A percentile compares a stretch with the other conserved stretches of the same genome.
phyloP scores from a whole-genome alignment of 225 moss, liverwort and hornwort genomes.

The Marchantia paleacea region DNA sequence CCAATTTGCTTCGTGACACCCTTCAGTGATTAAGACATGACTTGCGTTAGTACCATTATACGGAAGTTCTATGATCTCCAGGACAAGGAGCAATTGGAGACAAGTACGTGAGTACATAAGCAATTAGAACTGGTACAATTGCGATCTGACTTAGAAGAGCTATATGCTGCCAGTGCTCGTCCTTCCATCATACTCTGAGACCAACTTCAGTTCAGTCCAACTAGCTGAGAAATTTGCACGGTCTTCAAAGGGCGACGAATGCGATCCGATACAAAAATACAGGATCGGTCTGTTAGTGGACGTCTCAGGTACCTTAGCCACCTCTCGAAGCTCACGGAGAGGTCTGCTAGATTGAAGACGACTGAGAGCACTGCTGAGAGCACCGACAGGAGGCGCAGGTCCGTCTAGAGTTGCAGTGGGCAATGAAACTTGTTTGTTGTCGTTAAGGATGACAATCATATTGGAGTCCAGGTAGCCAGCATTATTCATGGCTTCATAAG shows the following conservation, averaged over 20 bases:
- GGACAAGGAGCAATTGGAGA: background rate
- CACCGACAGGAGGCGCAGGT: slow-evolving; percentile 46
- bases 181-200: too few relatives aligned
- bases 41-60: background rate
- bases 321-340: slow-evolving; percentile 35
- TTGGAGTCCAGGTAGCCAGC: slow-evolving; percentile 46
- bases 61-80: background rate
- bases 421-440: slow-evolving; percentile 50
- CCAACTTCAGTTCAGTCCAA: too few relatives aligned
- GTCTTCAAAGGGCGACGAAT: background rate
- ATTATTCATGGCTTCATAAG: slow-evolving; percentile 55
- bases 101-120: background rate
- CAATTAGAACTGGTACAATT: too few relatives aligned
- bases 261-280: background rate
- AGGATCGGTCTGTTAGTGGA: background rate
- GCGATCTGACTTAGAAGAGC: too few relatives aligned
- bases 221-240: too few relatives aligned
- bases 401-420: slow-evolving; percentile 52
- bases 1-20: slow-evolving; percentile 48
- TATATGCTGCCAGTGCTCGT: too few relatives aligned
- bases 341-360: slow-evolving; percentile 39
- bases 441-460: slow-evolving; percentile 46
- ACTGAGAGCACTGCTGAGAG: slow-evolving; percentile 41
- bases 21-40: slow-evolving; percentile 5
- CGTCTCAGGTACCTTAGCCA: slow-evolving; percentile 26